These are phyloP conservation scores for Aspergillus nomiae DNA, from an alignment of 2,329 filamentous ascomycete species.

Conservation along the genomic window DNA sequence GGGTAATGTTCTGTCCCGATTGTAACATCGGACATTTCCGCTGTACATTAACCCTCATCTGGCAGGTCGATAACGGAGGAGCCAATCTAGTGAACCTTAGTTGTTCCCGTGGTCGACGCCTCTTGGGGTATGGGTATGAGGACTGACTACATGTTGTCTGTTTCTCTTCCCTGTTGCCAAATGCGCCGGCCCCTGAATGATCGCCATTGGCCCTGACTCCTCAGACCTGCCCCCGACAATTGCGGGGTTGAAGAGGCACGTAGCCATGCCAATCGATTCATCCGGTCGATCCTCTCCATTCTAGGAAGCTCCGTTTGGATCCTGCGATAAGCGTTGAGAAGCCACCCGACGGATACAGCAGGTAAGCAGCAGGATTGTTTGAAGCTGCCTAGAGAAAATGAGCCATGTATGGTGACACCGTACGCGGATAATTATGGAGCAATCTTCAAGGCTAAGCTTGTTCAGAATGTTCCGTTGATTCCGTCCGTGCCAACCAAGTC, in stretches of 20 bases:
- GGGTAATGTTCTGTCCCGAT: not conserved
- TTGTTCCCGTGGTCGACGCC: not conserved
- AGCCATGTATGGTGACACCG: not conserved
- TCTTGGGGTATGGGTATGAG: not conserved
- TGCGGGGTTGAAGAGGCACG: not conserved
- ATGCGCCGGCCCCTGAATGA: not conserved
- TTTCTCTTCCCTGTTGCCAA: not conserved
- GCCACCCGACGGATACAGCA: not conserved
- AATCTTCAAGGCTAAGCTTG: not conserved
- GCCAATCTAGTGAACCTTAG: not conserved
- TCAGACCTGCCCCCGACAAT: not conserved
- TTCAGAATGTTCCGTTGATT: not conserved
- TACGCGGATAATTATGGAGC: not conserved
- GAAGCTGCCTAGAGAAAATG: not conserved
- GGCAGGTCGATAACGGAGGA: not conserved
- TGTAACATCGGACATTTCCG: not conserved
- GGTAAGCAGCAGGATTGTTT: not conserved
- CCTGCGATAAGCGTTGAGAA: slow-evolving; percentile 2
- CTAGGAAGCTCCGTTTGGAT: not conserved
- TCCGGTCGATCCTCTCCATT: slow-evolving; percentile 2
- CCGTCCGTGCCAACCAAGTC: not conserved
- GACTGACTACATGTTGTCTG: not conserved
- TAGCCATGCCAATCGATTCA: not conserved
- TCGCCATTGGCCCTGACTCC: not conserved
- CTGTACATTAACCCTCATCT: not conserved